Conservation (phyloP, 768 basidiomycete species). For the Russula vinacea region DNA sequence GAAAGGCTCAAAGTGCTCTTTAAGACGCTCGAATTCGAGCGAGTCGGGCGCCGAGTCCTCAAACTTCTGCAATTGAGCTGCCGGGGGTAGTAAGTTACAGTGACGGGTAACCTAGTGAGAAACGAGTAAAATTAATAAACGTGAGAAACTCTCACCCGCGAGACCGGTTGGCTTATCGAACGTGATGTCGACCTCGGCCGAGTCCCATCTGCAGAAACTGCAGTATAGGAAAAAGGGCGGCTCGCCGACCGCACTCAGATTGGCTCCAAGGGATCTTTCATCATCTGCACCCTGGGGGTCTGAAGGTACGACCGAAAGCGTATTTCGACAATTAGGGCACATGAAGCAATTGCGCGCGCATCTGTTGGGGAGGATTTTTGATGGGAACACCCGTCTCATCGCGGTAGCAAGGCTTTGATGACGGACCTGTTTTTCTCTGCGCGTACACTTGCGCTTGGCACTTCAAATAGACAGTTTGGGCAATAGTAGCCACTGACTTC, state of each 20-base stretch:
- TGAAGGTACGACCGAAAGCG: slow-evolving; percentile 86
- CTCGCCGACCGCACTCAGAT: slow-evolving; percentile 64
- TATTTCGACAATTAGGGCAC: slow-evolving; percentile 91
- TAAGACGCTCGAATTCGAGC: slow-evolving; percentile 88
- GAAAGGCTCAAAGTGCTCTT: slow-evolving; percentile 96
- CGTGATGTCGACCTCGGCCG: slow-evolving; percentile 81
- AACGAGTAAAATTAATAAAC: no score
- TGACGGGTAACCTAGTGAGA: not conserved
- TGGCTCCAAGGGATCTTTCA: slow-evolving; percentile 47
- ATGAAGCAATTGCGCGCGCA: slow-evolving; percentile 98
- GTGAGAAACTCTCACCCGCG: slow-evolving; percentile 56
- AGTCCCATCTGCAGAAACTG: slow-evolving; percentile 93
- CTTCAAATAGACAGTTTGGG: slow-evolving; percentile 97
- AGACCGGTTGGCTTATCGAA: slow-evolving; percentile 98
- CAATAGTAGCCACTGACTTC: slow-evolving; percentile 98
- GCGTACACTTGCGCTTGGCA: slow-evolving; percentile 96
- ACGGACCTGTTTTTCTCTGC: slow-evolving; percentile 92
- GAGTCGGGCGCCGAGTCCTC: slow-evolving; percentile 84
- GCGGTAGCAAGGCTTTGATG: not conserved
- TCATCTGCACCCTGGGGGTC: slow-evolving; percentile 68
- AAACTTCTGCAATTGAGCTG: slow-evolving; percentile 87
- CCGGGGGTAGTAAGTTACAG: not conserved
- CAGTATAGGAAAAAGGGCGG: slow-evolving; percentile 91
- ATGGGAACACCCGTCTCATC: not conserved
- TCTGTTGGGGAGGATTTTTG: slow-evolving; percentile 43